Conservation (phyloP, 1,284 basidiomycete species). For the Coniferiporia sulphurascens region DNA sequence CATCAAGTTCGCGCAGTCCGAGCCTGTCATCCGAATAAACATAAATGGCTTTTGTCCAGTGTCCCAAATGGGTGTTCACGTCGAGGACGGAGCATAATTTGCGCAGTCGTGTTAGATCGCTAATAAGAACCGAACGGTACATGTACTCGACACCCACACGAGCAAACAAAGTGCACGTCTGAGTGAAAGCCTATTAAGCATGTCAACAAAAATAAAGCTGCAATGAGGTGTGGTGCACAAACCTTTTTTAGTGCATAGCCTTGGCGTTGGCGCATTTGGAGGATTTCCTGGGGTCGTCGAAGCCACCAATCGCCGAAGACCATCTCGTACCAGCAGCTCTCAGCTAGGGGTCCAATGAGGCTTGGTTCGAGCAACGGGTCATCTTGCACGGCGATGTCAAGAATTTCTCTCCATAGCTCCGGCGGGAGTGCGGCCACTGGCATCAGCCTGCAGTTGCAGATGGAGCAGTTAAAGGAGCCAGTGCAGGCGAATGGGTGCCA, state of each 20-base stretch:
- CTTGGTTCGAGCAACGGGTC: conserved; percentile 53
- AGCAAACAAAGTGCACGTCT: conserved; percentile 52
- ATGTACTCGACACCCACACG: conserved; percentile 55
- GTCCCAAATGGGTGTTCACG: conserved; percentile 47
- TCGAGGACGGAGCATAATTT: conserved; percentile 45
- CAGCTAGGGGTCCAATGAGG: conserved; percentile 43
- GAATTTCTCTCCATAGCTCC: conserved; percentile 65
- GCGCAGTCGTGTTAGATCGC: conserved; percentile 46
- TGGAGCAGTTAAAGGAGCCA: not conserved
- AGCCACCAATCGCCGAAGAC: conserved; percentile 48
- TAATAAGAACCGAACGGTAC: conserved; percentile 60
- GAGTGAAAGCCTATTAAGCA: conserved; percentile 50
- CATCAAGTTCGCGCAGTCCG: conserved; percentile 24
- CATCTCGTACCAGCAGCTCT: conserved; percentile 56
- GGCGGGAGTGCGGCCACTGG: conserved; percentile 41
- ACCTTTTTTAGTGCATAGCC: conserved; percentile 66
- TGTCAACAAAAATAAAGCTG: not conserved
- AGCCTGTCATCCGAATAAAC: conserved; percentile 27
- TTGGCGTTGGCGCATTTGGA: conserved; percentile 48
- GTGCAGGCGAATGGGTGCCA: not conserved
- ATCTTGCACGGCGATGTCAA: conserved; percentile 62
- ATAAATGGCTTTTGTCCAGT: conserved; percentile 63
- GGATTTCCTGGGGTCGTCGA: conserved; percentile 49
- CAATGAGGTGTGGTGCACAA: conserved; percentile 17
- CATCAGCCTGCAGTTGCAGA: conserved; percentile 1